phyloP scores from a whole-genome alignment of 2,329 filamentous ascomycete species.

The Fusarium tuaranense region DNA sequence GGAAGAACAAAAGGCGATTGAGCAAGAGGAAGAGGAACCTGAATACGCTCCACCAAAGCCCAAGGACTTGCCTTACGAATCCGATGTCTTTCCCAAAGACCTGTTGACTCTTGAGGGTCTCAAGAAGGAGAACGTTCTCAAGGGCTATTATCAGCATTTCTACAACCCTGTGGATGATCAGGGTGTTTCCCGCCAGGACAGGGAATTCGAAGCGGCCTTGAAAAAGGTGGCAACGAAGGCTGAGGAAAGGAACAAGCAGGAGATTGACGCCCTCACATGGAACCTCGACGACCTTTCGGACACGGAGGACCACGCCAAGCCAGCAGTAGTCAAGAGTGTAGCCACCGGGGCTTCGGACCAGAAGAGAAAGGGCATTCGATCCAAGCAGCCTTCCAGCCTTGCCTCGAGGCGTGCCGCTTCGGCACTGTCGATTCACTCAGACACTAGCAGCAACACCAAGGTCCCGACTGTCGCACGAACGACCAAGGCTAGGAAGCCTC shows the following conservation, averaged over 20 bases:
- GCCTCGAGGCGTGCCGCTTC: slow-evolving; percentile 65
- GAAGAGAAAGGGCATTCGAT: slow-evolving; percentile 14
- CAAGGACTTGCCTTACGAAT: slow-evolving; percentile 74
- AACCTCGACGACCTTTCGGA: slow-evolving; percentile 60
- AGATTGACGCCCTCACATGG: slow-evolving; percentile 73
- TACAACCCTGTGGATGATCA: slow-evolving; percentile 75
- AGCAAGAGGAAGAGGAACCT: slow-evolving; percentile 71
- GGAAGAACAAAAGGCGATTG: slow-evolving; percentile 59
- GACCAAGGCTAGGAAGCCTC: slow-evolving; percentile 42
- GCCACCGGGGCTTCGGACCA: background rate
- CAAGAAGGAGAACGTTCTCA: slow-evolving; percentile 69
- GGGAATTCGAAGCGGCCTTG: slow-evolving; percentile 67
- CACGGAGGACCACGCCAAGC: slow-evolving; percentile 51
- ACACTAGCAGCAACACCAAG: slow-evolving; percentile 34
- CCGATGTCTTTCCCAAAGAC: slow-evolving; percentile 73
- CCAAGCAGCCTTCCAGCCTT: slow-evolving; percentile 45
- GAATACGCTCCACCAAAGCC: slow-evolving; percentile 89
- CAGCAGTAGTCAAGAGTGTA: slow-evolving; percentile 5
- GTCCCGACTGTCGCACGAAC: slow-evolving; percentile 12
- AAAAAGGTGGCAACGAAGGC: slow-evolving; percentile 65
- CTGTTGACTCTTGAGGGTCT: slow-evolving; percentile 68
- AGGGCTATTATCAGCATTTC: slow-evolving; percentile 71
- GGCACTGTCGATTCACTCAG: slow-evolving; percentile 58
- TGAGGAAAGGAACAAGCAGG: slow-evolving; percentile 75
- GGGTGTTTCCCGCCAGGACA: slow-evolving; percentile 72